A percentile compares a stretch with the other conserved stretches of the same genome.
phyloP scores from a whole-genome alignment of 192 early-diverging fungal species.

The Linnemannia schmuckeri region DNA sequence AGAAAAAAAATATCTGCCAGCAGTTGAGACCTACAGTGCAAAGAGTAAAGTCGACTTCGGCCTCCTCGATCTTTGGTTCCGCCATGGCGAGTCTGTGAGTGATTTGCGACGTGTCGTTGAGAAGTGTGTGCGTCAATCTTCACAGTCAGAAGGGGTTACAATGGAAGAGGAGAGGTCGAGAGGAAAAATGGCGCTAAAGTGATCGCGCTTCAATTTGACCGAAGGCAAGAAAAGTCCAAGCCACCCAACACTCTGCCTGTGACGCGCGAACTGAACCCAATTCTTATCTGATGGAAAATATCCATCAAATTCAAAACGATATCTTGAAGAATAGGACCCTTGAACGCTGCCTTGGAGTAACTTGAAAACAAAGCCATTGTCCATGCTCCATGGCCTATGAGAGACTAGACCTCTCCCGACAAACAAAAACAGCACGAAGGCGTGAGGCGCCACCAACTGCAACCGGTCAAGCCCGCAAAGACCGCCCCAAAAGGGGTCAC shows the following conservation, averaged over 20 bases:
- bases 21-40: not conserved
- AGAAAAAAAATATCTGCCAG: not conserved
- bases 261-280: not conserved
- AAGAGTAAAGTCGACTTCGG: not conserved
- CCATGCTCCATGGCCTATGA: no score
- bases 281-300: not conserved
- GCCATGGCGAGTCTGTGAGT: not conserved
- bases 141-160: not conserved
- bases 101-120: not conserved
- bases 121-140: not conserved
- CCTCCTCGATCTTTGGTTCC: not conserved
- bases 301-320: no score
- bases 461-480: not conserved
- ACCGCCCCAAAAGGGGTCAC: not conserved
- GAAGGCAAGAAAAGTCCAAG: not conserved
- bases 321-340: no score
- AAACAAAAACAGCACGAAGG: not conserved
- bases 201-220: not conserved
- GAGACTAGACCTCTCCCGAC: not conserved
- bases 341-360: no score
- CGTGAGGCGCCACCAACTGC: not conserved
- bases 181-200: not conserved
- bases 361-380: not conserved
- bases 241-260: not conserved
- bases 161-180: not conserved